Conservation (phyloP, 768 basidiomycete genomes). For the Russula earlei region DNA sequence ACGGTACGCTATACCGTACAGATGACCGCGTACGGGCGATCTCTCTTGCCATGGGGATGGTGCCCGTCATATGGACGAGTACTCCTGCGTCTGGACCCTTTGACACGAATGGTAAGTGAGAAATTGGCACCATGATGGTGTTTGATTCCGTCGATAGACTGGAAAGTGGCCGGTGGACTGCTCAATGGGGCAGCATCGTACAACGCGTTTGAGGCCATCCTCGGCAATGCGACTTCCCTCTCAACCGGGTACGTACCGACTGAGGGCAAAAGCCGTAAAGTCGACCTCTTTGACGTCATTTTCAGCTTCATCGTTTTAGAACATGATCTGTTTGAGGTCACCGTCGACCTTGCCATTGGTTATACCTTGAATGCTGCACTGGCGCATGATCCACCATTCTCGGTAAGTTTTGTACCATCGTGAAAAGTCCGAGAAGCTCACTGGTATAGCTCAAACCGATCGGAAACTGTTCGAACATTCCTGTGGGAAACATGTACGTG, state of each 20-base stretch:
- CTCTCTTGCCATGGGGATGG: conserved; percentile 80
- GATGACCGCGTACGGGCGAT: conserved; percentile 94
- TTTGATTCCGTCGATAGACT: conserved; percentile 39
- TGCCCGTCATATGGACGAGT: conserved; percentile 85
- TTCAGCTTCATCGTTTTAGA: conserved; percentile 78
- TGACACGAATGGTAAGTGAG: conserved; percentile 57
- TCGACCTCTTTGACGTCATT: conserved; percentile 2
- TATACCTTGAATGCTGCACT: conserved; percentile 77
- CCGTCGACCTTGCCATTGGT: conserved; percentile 83
- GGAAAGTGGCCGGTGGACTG: conserved; percentile 76
- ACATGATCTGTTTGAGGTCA: conserved; percentile 77
- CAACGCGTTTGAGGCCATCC: conserved; percentile 62
- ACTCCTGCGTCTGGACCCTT: conserved; percentile 45
- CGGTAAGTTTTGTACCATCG: conserved; percentile 31
- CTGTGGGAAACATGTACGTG: conserved; percentile 62
- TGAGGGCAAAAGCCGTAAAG: conserved; percentile 6
- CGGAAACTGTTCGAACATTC: conserved; percentile 62
- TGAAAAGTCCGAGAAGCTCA: neutral
- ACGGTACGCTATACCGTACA: conserved; percentile 20
- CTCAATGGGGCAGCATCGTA: conserved; percentile 58
- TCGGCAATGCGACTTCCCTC: conserved; percentile 54
- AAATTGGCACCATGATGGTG: neutral
- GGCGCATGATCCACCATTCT: conserved; percentile 53
- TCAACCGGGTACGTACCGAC: conserved; percentile 42
- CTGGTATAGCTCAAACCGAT: conserved; percentile 54